A percentile compares a stretch with the other conserved stretches of the same genome.
These are phyloP conservation scores for Vigna hirtella DNA, from an alignment of 306 rosid species.

Conservation along the genomic window DNA sequence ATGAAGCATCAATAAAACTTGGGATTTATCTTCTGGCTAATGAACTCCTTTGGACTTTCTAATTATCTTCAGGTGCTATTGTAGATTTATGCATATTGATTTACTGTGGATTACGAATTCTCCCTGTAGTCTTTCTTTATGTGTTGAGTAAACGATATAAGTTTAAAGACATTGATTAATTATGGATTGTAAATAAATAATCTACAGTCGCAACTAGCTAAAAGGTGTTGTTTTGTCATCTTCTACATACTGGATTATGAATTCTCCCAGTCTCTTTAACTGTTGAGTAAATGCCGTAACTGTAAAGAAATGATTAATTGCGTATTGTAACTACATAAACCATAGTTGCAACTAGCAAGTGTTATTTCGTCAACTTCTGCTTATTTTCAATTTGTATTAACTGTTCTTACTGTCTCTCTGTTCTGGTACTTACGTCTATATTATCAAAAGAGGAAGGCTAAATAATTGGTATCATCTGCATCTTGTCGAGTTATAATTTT, in stretches of 20 bases:
- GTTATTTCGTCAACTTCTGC: conserved; percentile 39
- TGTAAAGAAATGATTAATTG: conserved; percentile 34
- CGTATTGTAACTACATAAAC: conserved; percentile 30
- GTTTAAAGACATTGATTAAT: conserved; percentile 31
- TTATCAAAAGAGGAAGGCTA: conserved; percentile 19
- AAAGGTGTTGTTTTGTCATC: neutral
- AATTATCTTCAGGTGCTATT: conserved; percentile 26
- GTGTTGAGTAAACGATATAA: conserved; percentile 18
- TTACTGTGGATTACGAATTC: conserved; percentile 10
- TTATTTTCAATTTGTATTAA: conserved; percentile 31
- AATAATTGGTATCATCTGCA: conserved; percentile 33
- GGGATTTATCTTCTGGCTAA: conserved; percentile 27
- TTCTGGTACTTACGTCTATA: conserved; percentile 38
- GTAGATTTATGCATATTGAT: conserved; percentile 28
- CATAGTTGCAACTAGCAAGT: conserved; percentile 38
- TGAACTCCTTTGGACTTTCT: conserved; percentile 1
- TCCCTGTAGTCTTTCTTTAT: conserved; percentile 32
- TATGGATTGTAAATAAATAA: conserved; percentile 33
- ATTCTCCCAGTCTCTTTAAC: conserved; percentile 10
- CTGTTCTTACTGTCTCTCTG: conserved; percentile 39
- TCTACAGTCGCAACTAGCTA: conserved; percentile 19
- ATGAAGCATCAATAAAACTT: conserved; percentile 24
- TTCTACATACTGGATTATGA: neutral
- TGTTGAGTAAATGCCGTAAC: conserved; percentile 19
- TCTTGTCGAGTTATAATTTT: conserved; percentile 36